Base-by-base conservation (phyloP, 768 basidiomycete genomes). In the Psilocybe azurescens region DNA sequence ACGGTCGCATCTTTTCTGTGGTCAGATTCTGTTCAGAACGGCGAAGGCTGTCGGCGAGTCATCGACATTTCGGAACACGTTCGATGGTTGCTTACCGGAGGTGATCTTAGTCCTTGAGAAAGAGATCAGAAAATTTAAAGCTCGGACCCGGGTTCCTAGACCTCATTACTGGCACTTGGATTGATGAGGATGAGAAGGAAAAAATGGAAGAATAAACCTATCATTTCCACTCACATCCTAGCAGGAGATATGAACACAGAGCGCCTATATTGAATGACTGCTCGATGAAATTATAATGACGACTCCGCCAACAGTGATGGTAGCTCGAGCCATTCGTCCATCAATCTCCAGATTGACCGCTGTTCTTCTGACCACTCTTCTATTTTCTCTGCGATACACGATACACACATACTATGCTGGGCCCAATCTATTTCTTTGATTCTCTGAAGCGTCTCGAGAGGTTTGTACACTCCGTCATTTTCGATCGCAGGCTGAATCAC, bases 351-450 rank as follows among this genome's bases (percentile, higher is more conserved):
- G 11, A 91, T 74, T 5, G 67, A 74, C 52, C 75, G 70, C 69
- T 89, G 87, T 70, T 89, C 88, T 16, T 76, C 78, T 10, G 80
- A 79, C 90, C 90, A 93, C 67, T 91, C 91, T 53, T 78, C 80
- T 56, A 75, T 73, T 74, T 90, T 91, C 59, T 85, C 85, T 53
- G 69, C 69, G 5, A 83, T 77, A 68, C 91, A 93, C 3, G 79
- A 77, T 5, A 66, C 65, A 73, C 91, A 91, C 29, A 92, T 65
- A 0, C 89, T 90, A 56, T 79, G 75, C 9, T 72, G 70, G 1
- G 60, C 77, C 91, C 91, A 93, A 65, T 86, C 80, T 5, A 87
- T 77, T 13, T 68, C 70, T 70, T 85, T 88, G 52, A 91, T 81
- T 52, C 73, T 73, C 69, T 88, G 82, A 29, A 93, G 78, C 29